phyloP scores from a whole-genome alignment of 2,329 filamentous ascomycete genomes.

The Diaporthe australafricana region DNA sequence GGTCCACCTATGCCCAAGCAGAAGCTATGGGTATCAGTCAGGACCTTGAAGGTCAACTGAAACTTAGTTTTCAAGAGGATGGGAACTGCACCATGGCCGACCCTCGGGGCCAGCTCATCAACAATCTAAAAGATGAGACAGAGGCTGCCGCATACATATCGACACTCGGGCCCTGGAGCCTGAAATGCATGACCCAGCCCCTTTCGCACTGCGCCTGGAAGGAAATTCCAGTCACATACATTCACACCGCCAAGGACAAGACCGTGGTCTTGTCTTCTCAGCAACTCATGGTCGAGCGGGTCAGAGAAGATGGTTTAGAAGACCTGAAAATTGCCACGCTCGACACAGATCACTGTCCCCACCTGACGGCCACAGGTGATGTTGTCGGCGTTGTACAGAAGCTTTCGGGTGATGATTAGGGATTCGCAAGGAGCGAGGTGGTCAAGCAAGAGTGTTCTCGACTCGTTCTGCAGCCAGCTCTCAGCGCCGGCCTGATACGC shows the following conservation, averaged over 20 bases:
- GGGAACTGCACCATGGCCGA: constrained; percentile 6
- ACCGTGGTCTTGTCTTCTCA: constrained; percentile 18
- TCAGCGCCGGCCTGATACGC: no score
- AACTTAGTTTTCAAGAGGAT: neutral
- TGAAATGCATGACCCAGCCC: neutral
- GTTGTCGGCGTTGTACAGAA: constrained; percentile 35
- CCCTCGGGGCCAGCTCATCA: neutral
- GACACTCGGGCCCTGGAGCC: neutral
- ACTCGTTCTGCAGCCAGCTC: no score
- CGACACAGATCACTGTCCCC: constrained; percentile 31
- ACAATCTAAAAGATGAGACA: neutral
- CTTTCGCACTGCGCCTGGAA: constrained; percentile 25
- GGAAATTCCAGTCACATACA: constrained; percentile 29
- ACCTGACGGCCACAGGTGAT: constrained; percentile 27
- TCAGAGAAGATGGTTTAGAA: constrained; percentile 8
- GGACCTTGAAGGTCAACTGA: neutral
- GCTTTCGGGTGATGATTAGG: neutral
- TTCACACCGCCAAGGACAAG: constrained; percentile 29
- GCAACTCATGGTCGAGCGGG: constrained; percentile 17
- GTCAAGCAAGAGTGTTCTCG: no score
- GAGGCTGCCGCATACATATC: constrained; percentile 1
- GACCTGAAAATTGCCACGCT: constrained; percentile 16
- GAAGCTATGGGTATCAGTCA: neutral
- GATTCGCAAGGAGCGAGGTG: no score
- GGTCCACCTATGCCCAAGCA: neutral